A percentile compares a stretch with the other conserved stretches of the same genome.
These are phyloP conservation scores for Cadophora sp. DNA, from an alignment of 2,329 filamentous ascomycete species.

Conservation along the genomic window DNA sequence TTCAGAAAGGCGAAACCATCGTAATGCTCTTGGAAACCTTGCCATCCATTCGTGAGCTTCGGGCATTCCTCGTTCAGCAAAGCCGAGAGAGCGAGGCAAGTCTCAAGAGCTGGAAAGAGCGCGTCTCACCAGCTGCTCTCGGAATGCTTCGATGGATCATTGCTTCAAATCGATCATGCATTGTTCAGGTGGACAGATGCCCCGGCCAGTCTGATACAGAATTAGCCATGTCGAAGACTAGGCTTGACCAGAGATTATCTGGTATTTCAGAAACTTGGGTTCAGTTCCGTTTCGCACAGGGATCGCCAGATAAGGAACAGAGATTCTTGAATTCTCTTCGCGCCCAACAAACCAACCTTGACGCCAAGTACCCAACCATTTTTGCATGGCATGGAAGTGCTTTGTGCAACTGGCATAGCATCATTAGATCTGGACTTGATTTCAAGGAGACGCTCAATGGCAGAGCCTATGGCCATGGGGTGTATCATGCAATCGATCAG, in stretches of 20 bases:
- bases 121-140: constrained; percentile 69
- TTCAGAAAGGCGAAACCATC: constrained; percentile 56
- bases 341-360: constrained; percentile 46
- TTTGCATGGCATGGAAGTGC: constrained; percentile 88
- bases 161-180: constrained; percentile 86
- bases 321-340: constrained; percentile 71
- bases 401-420: constrained; percentile 85
- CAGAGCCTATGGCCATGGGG: constrained; percentile 76
- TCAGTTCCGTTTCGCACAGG: constrained; percentile 89
- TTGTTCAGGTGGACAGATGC: constrained; percentile 72
- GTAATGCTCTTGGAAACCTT: constrained; percentile 62
- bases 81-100: constrained; percentile 38
- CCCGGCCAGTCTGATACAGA: constrained; percentile 39
- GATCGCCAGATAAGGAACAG: constrained; percentile 85
- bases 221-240: constrained; percentile 31
- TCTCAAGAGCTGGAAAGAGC: constrained; percentile 59
- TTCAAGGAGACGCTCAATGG: constrained; percentile 70
- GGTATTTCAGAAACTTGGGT: constrained; percentile 69
- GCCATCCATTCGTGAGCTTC: constrained; percentile 67
- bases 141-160: constrained; percentile 85
- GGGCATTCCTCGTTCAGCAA: constrained; percentile 51
- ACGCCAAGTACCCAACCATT: constrained; percentile 66
- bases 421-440: constrained; percentile 82
- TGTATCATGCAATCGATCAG: constrained; percentile 75
- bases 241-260: constrained; percentile 53